Percentiles rank a stretch among this genome's conserved stretches.
phyloP scores from a whole-genome alignment of 805 yeast species.

The Lipomyces spencermartinsiae region DNA sequence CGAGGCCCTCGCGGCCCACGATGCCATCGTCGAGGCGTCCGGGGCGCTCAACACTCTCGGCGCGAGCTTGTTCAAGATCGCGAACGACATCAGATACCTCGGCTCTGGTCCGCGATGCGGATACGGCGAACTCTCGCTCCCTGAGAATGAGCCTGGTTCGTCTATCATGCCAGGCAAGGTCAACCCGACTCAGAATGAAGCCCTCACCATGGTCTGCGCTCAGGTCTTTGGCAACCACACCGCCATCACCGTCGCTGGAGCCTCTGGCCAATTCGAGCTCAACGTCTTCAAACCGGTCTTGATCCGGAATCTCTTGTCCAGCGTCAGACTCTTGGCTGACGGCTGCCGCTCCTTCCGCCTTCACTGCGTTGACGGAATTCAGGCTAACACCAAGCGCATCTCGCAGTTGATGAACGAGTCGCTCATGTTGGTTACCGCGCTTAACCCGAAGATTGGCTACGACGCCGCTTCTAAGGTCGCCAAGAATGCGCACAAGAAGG shows the following conservation, averaged over 20 bases:
- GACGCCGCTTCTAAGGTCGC: conserved; percentile 98
- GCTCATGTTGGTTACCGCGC: conserved; percentile 96
- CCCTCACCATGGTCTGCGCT: conserved; percentile 95
- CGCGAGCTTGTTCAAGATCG: conserved; percentile 90
- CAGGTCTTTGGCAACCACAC: conserved; percentile 98
- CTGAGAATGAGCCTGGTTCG: conserved; percentile 99
- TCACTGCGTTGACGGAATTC: conserved; percentile 93
- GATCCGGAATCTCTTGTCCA: conserved; percentile 87
- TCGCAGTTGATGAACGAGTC: conserved; percentile 89
- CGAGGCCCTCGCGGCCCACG: conserved; percentile 99
- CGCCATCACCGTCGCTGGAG: conserved; percentile 95
- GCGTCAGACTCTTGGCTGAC: conserved; percentile 87
- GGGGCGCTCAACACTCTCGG: conserved; percentile 98
- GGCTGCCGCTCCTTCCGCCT: conserved; percentile 88
- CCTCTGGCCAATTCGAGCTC: conserved; percentile 97
- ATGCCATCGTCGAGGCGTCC: conserved; percentile 95
- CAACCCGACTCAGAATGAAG: conserved; percentile 99
- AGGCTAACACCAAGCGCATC: conserved; percentile 87
- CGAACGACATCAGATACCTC: conserved; percentile 96
- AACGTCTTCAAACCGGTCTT: conserved; percentile 96
- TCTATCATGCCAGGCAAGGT: conserved; percentile 99
- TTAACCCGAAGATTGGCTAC: conserved; percentile 98
- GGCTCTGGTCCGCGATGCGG: conserved; percentile 99
- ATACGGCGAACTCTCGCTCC: conserved; percentile 91
- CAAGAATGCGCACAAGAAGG: conserved; percentile 98